A percentile compares a stretch with the other conserved stretches of the same genome.
These are phyloP conservation scores for Suillus plorans DNA, from an alignment of 768 basidiomycete genomes.

Conservation along the genomic window DNA sequence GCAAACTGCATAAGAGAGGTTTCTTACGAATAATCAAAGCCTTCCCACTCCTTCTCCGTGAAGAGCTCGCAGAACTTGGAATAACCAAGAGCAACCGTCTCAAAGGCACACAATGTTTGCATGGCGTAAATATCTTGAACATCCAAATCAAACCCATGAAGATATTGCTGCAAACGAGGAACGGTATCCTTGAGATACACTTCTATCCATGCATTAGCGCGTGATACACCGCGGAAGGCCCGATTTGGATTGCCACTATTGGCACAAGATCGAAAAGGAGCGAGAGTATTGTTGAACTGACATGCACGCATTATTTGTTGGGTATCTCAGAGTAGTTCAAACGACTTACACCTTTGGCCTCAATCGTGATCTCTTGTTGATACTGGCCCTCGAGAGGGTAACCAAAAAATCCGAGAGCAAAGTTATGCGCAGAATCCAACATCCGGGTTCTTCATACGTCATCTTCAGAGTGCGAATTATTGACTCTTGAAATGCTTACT, in stretches of 20 bases:
- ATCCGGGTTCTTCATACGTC: constrained; percentile 41
- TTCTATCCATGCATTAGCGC: constrained; percentile 59
- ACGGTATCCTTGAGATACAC: constrained; percentile 68
- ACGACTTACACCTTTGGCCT: constrained; percentile 33
- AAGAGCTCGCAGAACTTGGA: no score
- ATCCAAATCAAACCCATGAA: constrained; percentile 58
- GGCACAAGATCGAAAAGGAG: constrained; percentile 49
- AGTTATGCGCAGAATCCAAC: constrained; percentile 52
- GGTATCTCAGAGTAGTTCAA: constrained; percentile 10
- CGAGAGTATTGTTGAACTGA: constrained; percentile 49
- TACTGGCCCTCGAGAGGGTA: constrained; percentile 45
- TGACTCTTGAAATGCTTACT: constrained; percentile 26
- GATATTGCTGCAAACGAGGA: constrained; percentile 50
- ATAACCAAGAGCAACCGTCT: no score
- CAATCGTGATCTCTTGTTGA: constrained; percentile 43
- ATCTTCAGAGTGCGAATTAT: background rate
- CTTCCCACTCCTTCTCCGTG: no score
- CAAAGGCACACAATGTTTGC: constrained; percentile 72
- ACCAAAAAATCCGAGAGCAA: constrained; percentile 53
- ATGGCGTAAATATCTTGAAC: constrained; percentile 68
- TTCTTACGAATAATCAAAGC: constrained; percentile 40
- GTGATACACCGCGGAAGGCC: constrained; percentile 50
- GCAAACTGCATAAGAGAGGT: background rate
- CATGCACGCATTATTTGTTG: background rate
- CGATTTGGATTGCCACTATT: constrained; percentile 50